Base-by-base conservation (phyloP, 768 basidiomycete genomes). In the Suillus alpinus region DNA sequence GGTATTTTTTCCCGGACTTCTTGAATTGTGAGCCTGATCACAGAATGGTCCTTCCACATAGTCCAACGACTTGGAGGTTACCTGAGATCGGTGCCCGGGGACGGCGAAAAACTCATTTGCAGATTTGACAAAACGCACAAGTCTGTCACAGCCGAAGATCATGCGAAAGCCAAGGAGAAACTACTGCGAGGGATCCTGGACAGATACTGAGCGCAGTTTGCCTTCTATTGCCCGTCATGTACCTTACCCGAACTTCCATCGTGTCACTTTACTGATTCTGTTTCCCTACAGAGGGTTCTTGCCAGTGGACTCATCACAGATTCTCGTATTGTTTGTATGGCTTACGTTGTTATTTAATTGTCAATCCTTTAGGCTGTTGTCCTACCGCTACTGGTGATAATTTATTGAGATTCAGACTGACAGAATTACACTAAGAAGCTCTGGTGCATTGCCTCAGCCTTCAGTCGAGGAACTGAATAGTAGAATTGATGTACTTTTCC, bases 101-200 rank as follows among this genome's bases (percentile, higher is more conserved):
- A 80, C 49, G 70, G 83, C 36, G 88, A 89, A 66, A 78, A 78
- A 46, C 77, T 77, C 8, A 81, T 87, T 53, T 71, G 77, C 2
- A 70, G 67, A 13, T 73, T 85, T 8, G 87, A 90, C 62, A 86
- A 84, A 70, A 80, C 81, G 60, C 73, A 75, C 62, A 84, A 81
- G 62, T 72, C 73, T 14, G 65, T 75, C 16, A 66, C 71, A 18
- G 72, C 69, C 55, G 62, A 75, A 41, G 74, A 75, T 44, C 66
- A 73, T 36, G 69, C 68, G 57, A 75, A 62, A 53, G 72, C 72
- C 46, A 74, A 75, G 36, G 73, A 74, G 61, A 75, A 64, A 58
- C 69, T 74, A 13, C 69, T 74, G 13, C 72, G 73, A 12, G 71
- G 74, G 23, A 74, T 74, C 34, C 64, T 74, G 16, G 73, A 74